Conservation (phyloP, 148 eudicot genomes). For the Rhododendron ferrugineum region DNA sequence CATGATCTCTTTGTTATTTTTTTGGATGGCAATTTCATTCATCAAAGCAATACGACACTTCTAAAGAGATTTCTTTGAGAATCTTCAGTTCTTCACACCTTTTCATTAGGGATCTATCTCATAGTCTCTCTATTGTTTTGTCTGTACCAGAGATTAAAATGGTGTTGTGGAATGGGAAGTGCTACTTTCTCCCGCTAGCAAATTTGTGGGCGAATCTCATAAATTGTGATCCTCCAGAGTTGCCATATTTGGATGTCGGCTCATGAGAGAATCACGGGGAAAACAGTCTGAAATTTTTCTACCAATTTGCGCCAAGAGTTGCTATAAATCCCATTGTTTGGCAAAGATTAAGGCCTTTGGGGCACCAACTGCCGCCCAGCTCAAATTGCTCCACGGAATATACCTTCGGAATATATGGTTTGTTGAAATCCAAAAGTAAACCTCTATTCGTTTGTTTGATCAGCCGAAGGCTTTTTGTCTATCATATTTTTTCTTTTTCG, state of each 20-base stretch:
- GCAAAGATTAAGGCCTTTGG: neutral
- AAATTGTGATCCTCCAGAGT: constrained; percentile 52
- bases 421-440: neutral
- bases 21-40: neutral
- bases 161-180: constrained; percentile 48
- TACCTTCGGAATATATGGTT: neutral
- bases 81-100: neutral
- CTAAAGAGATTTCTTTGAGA: neutral
- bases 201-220: constrained; percentile 79
- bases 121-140: neutral
- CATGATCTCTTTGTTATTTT: neutral
- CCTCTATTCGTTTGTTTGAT: neutral
- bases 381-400: neutral
- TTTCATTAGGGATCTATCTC: neutral
- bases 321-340: neutral
- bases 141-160: constrained; percentile 44
- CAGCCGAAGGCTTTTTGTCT: neutral
- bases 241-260: constrained; percentile 42
- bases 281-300: neutral
- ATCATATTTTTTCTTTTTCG: neutral
- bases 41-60: neutral
- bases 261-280: neutral
- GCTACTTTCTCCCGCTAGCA: constrained; percentile 56
- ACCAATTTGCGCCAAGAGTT: too few relatives aligned
- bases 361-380: neutral